Conservation (phyloP, 495 filamentous ascomycete species). For the Chlorociboria aeruginascens region DNA sequence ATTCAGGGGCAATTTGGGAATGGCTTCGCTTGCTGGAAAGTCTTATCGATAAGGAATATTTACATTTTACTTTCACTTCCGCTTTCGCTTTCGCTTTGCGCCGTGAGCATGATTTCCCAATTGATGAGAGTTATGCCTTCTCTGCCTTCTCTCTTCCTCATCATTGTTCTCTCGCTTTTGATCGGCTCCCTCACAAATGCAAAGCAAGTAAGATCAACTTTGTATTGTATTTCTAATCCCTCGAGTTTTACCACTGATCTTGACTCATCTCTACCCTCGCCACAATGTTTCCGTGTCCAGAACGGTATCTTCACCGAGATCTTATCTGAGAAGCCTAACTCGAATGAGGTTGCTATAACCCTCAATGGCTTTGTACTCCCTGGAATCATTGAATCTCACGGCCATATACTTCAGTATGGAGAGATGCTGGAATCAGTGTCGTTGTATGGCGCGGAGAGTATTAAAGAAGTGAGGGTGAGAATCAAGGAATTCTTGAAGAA, state of each 20-base stretch:
- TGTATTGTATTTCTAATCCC: conserved; percentile 10
- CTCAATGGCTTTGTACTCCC: conserved; percentile 36
- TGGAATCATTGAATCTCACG: conserved; percentile 55
- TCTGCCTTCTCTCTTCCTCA: neutral
- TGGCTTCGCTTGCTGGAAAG: no score
- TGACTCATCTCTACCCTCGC: conserved; percentile 8
- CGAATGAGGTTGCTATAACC: conserved; percentile 1
- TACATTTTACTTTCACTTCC: no score
- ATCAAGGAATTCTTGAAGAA: conserved; percentile 36
- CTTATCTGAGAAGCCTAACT: conserved; percentile 4
- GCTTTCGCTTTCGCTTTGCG: no score
- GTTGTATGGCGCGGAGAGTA: conserved; percentile 40
- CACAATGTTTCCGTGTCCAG: conserved; percentile 32
- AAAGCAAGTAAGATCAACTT: neutral
- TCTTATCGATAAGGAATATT: no score
- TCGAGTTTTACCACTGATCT: conserved; percentile 28
- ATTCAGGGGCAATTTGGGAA: no score
- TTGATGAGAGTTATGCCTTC: neutral
- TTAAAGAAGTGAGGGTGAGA: conserved; percentile 34
- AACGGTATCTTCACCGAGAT: conserved; percentile 18
- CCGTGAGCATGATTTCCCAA: neutral
- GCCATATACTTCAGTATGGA: conserved; percentile 49
- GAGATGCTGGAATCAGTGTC: conserved; percentile 50
- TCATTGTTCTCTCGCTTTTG: neutral
- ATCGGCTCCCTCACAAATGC: neutral